Evolutionary conservation across 306 rosid species (phyloP), one percentile per base, ranked within the genome.

Genomic region (Canavalia ensiformis): DNA sequence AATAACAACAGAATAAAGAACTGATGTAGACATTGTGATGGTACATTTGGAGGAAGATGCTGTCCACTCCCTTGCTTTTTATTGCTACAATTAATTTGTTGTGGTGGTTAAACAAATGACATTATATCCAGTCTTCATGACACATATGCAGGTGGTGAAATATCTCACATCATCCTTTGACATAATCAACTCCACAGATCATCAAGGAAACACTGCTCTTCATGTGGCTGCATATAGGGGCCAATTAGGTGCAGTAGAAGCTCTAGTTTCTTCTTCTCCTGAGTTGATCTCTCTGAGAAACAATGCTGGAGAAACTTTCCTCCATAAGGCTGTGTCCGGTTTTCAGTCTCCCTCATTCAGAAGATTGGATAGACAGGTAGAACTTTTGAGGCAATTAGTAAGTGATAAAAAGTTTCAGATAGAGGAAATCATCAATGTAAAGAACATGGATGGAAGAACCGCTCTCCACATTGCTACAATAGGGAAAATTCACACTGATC

Each of bases 241-340:
- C n/a, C 95, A 90, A 58, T 50, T 91, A 76, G 81, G 91, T 9
- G 88, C 92, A 34, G 93, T 88, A 65, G 95, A 94, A 84, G 90
- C 89, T 72, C 90, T 91, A 58, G 75, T 94, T 81, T 84, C 90
- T 2, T 81, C 90, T 8, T 81, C 82, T 67, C 90, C 92, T 42
- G 60, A 88, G 2, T 84, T 91, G 64, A 84, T 89, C 68, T 62
- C 81, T 75, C 45, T 49, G 45, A 77, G 11, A 74, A 94, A 90
- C 90, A 79, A 87, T 18, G 58, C 72, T 0, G 98, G 97, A 63
- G 97, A 94, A 80, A 94, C 95, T 5, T 94, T 88, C 72, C 91
- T 94, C 78, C 97, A 91, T 64, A 91, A 89, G 83, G 94, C 93
- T 2, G 90, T 94, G 49, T 82, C 97, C 11, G 97, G 98, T 66